These are phyloP conservation scores for Globisporangium uncinulatum DNA, from an alignment of 352 stramenopile genomes.

Conservation along the genomic window DNA sequence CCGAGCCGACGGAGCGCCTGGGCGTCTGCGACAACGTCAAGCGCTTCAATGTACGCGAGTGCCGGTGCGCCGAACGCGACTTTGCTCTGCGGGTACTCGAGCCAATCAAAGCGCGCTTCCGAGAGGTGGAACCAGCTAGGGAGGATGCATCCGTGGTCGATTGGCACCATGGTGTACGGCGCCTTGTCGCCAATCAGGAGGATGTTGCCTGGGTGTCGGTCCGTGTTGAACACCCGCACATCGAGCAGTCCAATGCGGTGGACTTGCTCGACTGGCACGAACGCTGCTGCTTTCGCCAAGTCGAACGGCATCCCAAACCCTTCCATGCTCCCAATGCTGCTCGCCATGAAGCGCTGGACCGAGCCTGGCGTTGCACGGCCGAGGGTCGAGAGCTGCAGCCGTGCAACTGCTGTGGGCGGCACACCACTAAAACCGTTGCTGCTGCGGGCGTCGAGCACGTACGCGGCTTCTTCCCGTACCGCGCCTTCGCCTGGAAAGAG, in stretches of 20 bases:
- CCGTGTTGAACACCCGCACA: constrained; percentile 81
- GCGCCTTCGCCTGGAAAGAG: constrained; percentile 63
- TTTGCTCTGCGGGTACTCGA: constrained; percentile 69
- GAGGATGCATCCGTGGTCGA: constrained; percentile 74
- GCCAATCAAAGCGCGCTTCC: constrained; percentile 76
- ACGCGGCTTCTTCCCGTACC: constrained; percentile 69
- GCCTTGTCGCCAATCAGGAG: constrained; percentile 70
- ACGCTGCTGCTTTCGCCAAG: constrained; percentile 43
- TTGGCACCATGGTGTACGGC: constrained; percentile 73
- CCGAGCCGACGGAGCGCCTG: constrained; percentile 40
- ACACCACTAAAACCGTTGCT: constrained; percentile 69
- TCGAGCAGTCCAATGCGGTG: constrained; percentile 82
- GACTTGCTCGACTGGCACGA: constrained; percentile 70
- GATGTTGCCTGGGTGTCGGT: constrained; percentile 81
- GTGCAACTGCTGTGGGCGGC: constrained; percentile 63
- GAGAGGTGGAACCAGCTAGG: constrained; percentile 79
- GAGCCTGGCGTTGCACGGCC: constrained; percentile 54
- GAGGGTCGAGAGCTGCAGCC: constrained; percentile 42
- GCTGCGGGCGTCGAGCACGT: constrained; percentile 60
- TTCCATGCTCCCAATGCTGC: constrained; percentile 72
- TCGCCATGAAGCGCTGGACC: constrained; percentile 78
- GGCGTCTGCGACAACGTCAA: constrained; percentile 51
- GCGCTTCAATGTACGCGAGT: constrained; percentile 43
- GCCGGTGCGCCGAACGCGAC: constrained; percentile 40
- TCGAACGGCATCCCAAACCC: constrained; percentile 79